A percentile compares a stretch with the other conserved stretches of the same genome.
These are phyloP conservation scores for Cunninghamia lanceolata DNA, from an alignment of 75 land plant species.

Conservation along the genomic window DNA sequence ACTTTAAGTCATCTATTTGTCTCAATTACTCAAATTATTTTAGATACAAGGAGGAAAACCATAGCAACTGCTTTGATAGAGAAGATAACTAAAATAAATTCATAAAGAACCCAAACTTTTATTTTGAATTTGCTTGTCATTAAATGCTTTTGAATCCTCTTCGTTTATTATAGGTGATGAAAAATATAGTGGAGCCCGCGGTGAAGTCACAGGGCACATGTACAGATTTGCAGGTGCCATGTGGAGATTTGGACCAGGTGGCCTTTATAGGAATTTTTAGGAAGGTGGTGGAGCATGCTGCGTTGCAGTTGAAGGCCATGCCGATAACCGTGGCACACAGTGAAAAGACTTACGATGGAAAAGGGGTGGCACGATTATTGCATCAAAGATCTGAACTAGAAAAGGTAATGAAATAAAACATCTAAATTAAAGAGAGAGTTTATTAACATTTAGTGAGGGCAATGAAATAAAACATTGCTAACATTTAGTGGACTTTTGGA, in stretches of 20 bases:
- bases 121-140: too few relatives aligned
- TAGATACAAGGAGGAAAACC: too few relatives aligned
- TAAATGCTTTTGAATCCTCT: too few relatives aligned
- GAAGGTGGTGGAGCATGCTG: constrained; percentile 33
- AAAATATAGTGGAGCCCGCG: constrained; percentile 51
- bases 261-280: constrained; percentile 55
- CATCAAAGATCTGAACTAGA: constrained; percentile 58
- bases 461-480: not conserved
- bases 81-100: too few relatives aligned
- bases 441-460: not conserved
- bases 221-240: constrained; percentile 5
- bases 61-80: too few relatives aligned
- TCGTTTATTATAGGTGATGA: constrained; percentile 34
- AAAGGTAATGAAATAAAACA: constrained; percentile 38
- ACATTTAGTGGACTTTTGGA: not conserved
- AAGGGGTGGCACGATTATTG: constrained; percentile 53
- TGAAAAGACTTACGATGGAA: constrained; percentile 76
- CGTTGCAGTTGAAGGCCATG: constrained; percentile 37
- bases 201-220: constrained; percentile 18
- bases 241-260: constrained; percentile 33
- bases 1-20: too few relatives aligned
- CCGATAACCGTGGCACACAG: constrained; percentile 79
- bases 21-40: too few relatives aligned
- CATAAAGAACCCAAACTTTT: not conserved
- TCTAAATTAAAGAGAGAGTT: not conserved